A percentile compares a stretch with the other conserved stretches of the same genome.
Conservation (phyloP, 805 yeast species). For the Saccharomycopsis fodiens region DNA sequence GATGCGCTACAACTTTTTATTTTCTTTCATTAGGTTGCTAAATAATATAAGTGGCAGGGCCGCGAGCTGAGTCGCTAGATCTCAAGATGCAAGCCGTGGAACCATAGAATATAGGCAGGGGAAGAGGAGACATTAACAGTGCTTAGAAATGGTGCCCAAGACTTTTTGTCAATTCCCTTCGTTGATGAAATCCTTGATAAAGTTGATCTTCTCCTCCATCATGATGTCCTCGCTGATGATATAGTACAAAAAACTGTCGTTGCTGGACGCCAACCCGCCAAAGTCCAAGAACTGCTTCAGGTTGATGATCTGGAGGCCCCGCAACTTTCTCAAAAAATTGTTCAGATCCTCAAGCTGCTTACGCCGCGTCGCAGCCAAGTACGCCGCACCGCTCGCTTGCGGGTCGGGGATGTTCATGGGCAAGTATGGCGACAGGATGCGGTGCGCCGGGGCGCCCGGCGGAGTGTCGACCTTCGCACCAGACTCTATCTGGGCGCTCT, state of each 20-base stretch:
- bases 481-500: not conserved
- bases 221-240: conserved; percentile 15
- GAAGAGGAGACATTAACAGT: too few species aligned
- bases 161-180: not conserved
- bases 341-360: conserved; percentile 17
- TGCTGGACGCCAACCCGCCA: conserved; percentile 13
- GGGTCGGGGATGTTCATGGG: conserved; percentile 5
- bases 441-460: not conserved
- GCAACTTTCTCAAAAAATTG: conserved; percentile 13
- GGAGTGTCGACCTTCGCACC: not conserved
- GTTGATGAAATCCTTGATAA: conserved; percentile 14
- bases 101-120: too few species aligned
- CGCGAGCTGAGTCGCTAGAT: too few species aligned
- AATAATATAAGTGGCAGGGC: too few species aligned
- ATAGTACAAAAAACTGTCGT: conserved; percentile 19
- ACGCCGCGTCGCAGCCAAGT: conserved; percentile 8
- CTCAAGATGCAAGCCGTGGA: too few species aligned
- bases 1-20: too few species aligned
- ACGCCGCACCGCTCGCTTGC: conserved; percentile 6
- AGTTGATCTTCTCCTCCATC: conserved; percentile 18
- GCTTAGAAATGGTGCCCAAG: too few species aligned
- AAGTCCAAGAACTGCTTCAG: conserved; percentile 13
- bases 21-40: too few species aligned
- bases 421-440: not conserved
- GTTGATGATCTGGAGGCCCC: conserved; percentile 13